phyloP scores from a whole-genome alignment of 192 early-diverging fungal species.

The Geosiphon pyriformis region DNA sequence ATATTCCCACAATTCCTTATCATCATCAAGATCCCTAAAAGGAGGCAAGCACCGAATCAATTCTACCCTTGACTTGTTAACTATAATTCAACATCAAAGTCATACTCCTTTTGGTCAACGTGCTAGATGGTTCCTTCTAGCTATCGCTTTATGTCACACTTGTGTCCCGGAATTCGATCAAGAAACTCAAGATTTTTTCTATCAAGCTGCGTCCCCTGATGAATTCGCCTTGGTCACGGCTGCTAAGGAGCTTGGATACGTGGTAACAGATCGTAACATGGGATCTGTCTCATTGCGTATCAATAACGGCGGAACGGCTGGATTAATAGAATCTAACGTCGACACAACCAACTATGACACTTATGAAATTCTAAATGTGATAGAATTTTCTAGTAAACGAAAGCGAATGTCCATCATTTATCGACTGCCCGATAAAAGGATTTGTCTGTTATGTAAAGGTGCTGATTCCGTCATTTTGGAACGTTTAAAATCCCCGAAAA shows the following conservation, averaged over 20 bases:
- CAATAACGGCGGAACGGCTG: conserved; percentile 19
- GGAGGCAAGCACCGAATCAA: not conserved
- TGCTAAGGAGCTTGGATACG: conserved; percentile 68
- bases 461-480: conserved; percentile 85
- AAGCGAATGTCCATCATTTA: conserved; percentile 87
- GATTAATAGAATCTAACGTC: conserved; percentile 27
- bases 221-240: conserved; percentile 78
- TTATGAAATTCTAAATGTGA: conserved; percentile 61
- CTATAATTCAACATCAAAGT: conserved; percentile 15
- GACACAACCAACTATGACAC: conserved; percentile 17
- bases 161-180: conserved; percentile 67
- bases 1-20: conserved; percentile 6
- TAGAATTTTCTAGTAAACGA: conserved; percentile 83
- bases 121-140: conserved; percentile 62
- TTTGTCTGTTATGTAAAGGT: conserved; percentile 83
- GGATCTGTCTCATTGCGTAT: conserved; percentile 43
- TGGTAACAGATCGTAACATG: conserved; percentile 55
- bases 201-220: conserved; percentile 79
- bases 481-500: conserved; percentile 40
- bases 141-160: conserved; percentile 80
- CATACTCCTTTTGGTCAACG: conserved; percentile 24
- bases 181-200: conserved; percentile 54
- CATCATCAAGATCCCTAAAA: not conserved
- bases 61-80: conserved; percentile 11
- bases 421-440: conserved; percentile 63